phyloP scores from a whole-genome alignment of 2,329 filamentous ascomycete species.

The Drechslerella coelobrocha region DNA sequence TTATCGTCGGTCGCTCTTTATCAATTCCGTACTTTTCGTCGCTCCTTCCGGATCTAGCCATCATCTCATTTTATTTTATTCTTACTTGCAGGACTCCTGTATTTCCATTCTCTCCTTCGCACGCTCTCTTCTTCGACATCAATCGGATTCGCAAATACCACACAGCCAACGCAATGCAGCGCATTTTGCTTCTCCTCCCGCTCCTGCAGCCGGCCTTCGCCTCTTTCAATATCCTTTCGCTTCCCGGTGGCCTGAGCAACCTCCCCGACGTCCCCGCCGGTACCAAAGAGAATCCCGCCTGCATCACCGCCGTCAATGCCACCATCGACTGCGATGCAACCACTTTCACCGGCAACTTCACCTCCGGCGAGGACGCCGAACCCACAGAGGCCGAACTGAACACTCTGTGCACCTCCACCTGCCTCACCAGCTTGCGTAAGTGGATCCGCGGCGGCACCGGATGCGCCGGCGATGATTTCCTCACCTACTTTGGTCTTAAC shows the following conservation, averaged over 20 bases:
- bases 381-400: slow-evolving; percentile 4
- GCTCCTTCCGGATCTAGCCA: no score
- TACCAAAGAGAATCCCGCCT: slow-evolving; percentile 15
- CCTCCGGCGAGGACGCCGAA: not conserved
- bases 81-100: no score
- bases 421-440: slow-evolving; percentile 11
- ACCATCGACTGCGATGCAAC: slow-evolving; percentile 29
- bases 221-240: slow-evolving; percentile 36
- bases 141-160: not conserved
- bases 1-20: no score
- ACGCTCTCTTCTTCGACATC: not conserved
- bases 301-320: slow-evolving; percentile 33
- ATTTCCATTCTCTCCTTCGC: not conserved
- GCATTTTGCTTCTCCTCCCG: slow-evolving; percentile 12
- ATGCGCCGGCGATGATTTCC: slow-evolving; percentile 5
- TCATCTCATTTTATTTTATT: no score
- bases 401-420: slow-evolving; percentile 14
- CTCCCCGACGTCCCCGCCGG: slow-evolving; percentile 2
- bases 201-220: slow-evolving; percentile 16
- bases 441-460: slow-evolving; percentile 34
- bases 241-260: not conserved
- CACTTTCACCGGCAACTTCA: slow-evolving; percentile 20
- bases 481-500: slow-evolving; percentile 28
- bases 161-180: not conserved
- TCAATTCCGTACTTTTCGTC: not conserved